Percentiles rank a stretch among this genome's conserved stretches.
These are phyloP conservation scores for Cyberlindnera mississippiensis DNA, from an alignment of 805 yeast genomes.

Conservation along the genomic window DNA sequence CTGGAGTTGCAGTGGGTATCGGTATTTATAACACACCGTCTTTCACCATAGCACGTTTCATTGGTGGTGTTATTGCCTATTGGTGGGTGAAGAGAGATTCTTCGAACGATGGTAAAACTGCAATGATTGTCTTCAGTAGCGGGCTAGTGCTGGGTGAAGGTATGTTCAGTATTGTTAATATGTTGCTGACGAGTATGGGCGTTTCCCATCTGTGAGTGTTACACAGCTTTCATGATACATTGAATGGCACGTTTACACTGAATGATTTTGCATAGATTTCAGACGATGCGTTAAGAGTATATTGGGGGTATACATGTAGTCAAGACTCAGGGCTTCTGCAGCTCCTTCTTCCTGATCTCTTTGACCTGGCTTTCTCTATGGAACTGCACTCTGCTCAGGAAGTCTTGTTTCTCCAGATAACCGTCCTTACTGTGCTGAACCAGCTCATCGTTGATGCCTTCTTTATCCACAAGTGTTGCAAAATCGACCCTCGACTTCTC, in stretches of 20 bases:
- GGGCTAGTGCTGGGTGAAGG: slow-evolving; percentile 96
- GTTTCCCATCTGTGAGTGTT: slow-evolving; percentile 48
- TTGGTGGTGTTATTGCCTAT: slow-evolving; percentile 76
- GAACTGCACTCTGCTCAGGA: slow-evolving; percentile 68
- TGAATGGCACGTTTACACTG: no score
- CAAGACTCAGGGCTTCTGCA: slow-evolving; percentile 24
- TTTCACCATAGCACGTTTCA: slow-evolving; percentile 87
- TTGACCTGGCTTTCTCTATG: slow-evolving; percentile 36
- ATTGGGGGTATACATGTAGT: no score
- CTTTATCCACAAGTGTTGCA: slow-evolving; percentile 88
- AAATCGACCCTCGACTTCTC: slow-evolving; percentile 94
- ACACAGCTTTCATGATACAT: slow-evolving; percentile 32
- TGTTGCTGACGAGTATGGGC: slow-evolving; percentile 68
- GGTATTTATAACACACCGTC: slow-evolving; percentile 94
- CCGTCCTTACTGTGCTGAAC: slow-evolving; percentile 82
- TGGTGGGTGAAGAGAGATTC: slow-evolving; percentile 45
- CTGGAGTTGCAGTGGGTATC: slow-evolving; percentile 96
- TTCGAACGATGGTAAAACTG: slow-evolving; percentile 51
- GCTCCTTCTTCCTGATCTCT: slow-evolving; percentile 34
- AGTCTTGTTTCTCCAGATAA: slow-evolving; percentile 86
- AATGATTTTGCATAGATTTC: no score
- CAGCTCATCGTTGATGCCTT: slow-evolving; percentile 81
- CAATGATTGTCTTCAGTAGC: slow-evolving; percentile 82
- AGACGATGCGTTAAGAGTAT: no score
- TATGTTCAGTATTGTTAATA: slow-evolving; percentile 73